Evolutionary conservation across 2,329 filamentous ascomycete genomes (phyloP), one percentile per base, ranked within the genome.

Genomic region (Scedosporium apiospermum): DNA sequence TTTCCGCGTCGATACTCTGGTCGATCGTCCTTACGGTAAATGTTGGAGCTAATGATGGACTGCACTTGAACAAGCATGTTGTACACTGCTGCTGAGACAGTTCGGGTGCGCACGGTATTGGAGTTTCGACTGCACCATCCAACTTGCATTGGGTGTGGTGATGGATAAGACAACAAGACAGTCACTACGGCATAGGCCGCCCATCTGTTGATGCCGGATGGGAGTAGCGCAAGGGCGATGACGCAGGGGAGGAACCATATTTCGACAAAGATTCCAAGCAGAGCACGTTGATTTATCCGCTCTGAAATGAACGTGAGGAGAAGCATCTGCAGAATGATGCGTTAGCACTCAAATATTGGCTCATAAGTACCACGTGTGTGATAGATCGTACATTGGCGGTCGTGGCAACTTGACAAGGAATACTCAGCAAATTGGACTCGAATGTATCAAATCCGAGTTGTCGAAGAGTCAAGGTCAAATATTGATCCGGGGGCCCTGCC

Each of bases 61-160:
- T 76, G 77, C 1, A 77, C 68, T 67, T 82, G 79, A 4, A 80
- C 76, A 55, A 75, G 72, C 71, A 80, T 76, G 62, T 68, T 72
- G n/a, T 65, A 68, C 53, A 81, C 69, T 0, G 83, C 85, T 0
- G 84, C 81, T 0, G 83, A 83, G 1, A 89, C 83, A 1, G 86
- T 83, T 6, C 86, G 76, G 5, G 82, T 84, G 10, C 85, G 77
- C 9, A 89, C 84, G 1, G 80, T 78, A 65, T 86, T 85, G 2
- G 84, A 81, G 68, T 88, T 89, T 59, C 82, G 75, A 1, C 76
- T 78, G 65, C 76, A 77, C 77, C 78, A 81, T 23, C 70, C 76
- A 3, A 80, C 78, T 65, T 80, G 77, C 44, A 82, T 78, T 0
- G 79, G 75, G 63, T 82, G 78, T 1, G 76, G 71, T 49, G 71